phyloP scores from a whole-genome alignment of 169 alveolate genomes.

The Plasmodium fragile region DNA sequence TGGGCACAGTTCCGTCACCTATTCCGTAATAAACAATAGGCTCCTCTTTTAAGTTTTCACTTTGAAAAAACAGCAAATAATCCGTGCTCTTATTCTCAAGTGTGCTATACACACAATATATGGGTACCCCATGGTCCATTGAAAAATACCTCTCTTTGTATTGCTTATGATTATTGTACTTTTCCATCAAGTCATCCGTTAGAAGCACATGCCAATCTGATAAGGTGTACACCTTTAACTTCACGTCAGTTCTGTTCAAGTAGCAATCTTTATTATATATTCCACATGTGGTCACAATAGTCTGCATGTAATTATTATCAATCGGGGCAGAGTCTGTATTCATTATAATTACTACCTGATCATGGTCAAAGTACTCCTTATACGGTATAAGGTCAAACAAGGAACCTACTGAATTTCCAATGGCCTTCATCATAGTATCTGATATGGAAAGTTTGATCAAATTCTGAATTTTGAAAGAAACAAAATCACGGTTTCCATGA shows the following conservation, averaged over 20 bases:
- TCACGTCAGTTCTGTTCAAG: constrained; percentile 29
- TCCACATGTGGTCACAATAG: constrained; percentile 19
- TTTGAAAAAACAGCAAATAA: constrained; percentile 23
- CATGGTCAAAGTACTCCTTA: constrained; percentile 40
- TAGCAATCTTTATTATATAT: constrained; percentile 42
- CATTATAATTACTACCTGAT: constrained; percentile 49
- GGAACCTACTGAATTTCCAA: constrained; percentile 34
- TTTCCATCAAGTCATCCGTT: constrained; percentile 11
- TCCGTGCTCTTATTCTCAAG: constrained; percentile 23
- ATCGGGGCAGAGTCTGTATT: constrained; percentile 22
- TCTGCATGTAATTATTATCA: constrained; percentile 14
- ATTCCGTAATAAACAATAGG: constrained; percentile 32
- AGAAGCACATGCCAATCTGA: constrained; percentile 59
- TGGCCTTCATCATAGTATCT: constrained; percentile 55
- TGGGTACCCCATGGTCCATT: constrained; percentile 60
- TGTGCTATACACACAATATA: constrained; percentile 48
- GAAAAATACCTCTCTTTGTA: constrained; percentile 15
- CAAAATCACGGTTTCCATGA: constrained; percentile 33
- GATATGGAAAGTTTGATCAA: constrained; percentile 41
- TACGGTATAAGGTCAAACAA: constrained; percentile 41
- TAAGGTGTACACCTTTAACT: constrained; percentile 38
- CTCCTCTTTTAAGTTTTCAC: neutral
- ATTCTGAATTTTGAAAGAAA: constrained; percentile 10
- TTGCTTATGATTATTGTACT: constrained; percentile 22
- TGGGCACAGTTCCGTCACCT: constrained; percentile 53